A percentile compares a stretch with the other conserved stretches of the same genome.
Conservation (phyloP, 768 basidiomycete genomes). For the Agrocybe praecox region DNA sequence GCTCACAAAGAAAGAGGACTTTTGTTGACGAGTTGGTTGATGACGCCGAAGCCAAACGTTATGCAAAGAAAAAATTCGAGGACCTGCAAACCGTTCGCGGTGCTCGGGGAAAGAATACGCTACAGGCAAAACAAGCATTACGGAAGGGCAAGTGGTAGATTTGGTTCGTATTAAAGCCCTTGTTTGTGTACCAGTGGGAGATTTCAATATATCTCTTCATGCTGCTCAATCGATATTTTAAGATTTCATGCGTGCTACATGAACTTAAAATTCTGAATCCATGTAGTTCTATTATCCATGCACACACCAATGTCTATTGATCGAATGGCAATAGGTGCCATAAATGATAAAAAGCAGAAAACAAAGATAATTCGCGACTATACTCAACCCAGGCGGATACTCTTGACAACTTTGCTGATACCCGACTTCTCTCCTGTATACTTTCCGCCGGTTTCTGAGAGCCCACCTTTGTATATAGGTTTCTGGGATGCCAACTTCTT, state of each 20-base stretch:
- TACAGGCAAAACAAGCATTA: conserved; percentile 63
- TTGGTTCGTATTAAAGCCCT: not conserved
- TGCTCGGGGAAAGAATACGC: conserved; percentile 69
- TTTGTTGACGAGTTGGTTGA: conserved; percentile 89
- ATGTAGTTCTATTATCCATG: too few relatives aligned
- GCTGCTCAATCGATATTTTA: too few relatives aligned
- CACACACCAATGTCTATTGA: too few relatives aligned
- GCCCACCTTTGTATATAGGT: conserved; percentile 90
- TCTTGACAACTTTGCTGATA: conserved; percentile 90
- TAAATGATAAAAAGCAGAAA: not conserved
- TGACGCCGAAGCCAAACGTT: conserved; percentile 82
- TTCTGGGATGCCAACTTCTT: conserved; percentile 89
- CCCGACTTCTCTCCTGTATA: conserved; percentile 94
- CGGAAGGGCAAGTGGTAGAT: conserved; percentile 72
- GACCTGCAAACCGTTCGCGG: conserved; percentile 72
- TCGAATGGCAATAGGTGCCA: too few relatives aligned
- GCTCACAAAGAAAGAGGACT: conserved; percentile 74
- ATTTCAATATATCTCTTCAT: too few relatives aligned
- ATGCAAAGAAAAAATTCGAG: conserved; percentile 91
- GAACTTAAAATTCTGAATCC: too few relatives aligned
- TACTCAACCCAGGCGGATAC: conserved; percentile 63
- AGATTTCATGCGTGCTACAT: too few relatives aligned
- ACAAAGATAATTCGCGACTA: not conserved
- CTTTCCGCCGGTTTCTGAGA: conserved; percentile 63
- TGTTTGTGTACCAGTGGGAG: not conserved